phyloP scores from a whole-genome alignment of 2,329 filamentous ascomycete genomes.

The Rutstroemia sp. region DNA sequence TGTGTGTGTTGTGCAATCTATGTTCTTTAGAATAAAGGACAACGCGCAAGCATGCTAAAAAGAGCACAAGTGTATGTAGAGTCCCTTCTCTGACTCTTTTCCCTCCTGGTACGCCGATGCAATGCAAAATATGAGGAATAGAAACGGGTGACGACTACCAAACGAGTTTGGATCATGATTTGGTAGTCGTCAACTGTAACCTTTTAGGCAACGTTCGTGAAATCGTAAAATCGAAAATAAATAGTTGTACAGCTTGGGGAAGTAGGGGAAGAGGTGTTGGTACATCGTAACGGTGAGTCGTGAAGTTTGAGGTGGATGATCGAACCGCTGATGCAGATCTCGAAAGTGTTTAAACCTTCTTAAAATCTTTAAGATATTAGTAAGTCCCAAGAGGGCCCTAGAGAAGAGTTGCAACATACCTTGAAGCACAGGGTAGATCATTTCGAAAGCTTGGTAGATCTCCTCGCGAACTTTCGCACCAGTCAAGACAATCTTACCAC shows the following conservation, averaged over 20 bases:
- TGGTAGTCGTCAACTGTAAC: neutral
- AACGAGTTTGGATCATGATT: slow-evolving; percentile 2
- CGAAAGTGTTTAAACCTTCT: slow-evolving; percentile 29
- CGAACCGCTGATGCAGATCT: slow-evolving; percentile 24
- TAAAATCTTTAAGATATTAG: slow-evolving; percentile 29
- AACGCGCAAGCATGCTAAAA: slow-evolving; percentile 24
- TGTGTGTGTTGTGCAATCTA: slow-evolving; percentile 28
- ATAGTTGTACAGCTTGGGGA: slow-evolving; percentile 26
- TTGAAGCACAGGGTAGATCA: slow-evolving; percentile 94
- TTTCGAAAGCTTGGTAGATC: slow-evolving; percentile 93
- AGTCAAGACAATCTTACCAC: slow-evolving; percentile 95
- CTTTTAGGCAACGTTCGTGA: slow-evolving; percentile 27
- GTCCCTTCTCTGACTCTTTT: slow-evolving; percentile 21
- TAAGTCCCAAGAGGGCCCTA: neutral
- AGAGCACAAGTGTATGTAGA: slow-evolving; percentile 21
- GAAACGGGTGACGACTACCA: slow-evolving; percentile 19
- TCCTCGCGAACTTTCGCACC: slow-evolving; percentile 97
- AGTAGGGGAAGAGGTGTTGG: slow-evolving; percentile 17
- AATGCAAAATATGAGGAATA: slow-evolving; percentile 25
- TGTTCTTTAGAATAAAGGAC: slow-evolving; percentile 22
- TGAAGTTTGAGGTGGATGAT: slow-evolving; percentile 19
- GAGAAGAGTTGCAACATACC: slow-evolving; percentile 41
- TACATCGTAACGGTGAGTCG: slow-evolving; percentile 20
- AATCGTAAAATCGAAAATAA: slow-evolving; percentile 23
- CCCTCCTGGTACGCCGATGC: slow-evolving; percentile 26